phyloP scores from a whole-genome alignment of 345 rosid species.

The Syzygium aqueum region DNA sequence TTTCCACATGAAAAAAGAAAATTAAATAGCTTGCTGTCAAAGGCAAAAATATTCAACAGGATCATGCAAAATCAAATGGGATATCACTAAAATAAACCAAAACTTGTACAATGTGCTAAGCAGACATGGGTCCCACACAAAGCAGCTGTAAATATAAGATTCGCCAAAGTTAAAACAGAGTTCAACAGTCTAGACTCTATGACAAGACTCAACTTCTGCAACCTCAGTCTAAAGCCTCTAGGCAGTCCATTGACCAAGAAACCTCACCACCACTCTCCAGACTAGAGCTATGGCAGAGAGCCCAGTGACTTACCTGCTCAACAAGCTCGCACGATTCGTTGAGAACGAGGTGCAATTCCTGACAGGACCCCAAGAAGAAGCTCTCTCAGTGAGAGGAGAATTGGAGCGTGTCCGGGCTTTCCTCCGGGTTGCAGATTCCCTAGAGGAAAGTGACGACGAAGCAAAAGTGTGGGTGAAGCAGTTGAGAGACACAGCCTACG shows the following conservation, averaged over 20 bases:
- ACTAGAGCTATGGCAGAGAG: not conserved
- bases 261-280: not conserved
- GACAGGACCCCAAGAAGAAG: not conserved
- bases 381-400: conserved; percentile 5
- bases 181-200: not conserved
- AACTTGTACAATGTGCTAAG: not conserved
- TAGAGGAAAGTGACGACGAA: conserved; percentile 5
- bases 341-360: not conserved
- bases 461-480: conserved; percentile 24
- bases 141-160: not conserved
- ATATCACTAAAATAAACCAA: not conserved
- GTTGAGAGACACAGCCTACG: conserved; percentile 18
- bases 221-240: not conserved
- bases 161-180: not conserved
- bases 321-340: not conserved
- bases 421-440: conserved; percentile 15
- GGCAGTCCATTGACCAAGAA: not conserved
- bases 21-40: not conserved
- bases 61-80: not conserved
- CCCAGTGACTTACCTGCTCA: not conserved
- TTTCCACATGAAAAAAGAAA: not conserved
- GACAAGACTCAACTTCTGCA: not conserved
- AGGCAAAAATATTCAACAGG: not conserved
- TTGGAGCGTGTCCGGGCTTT: conserved; percentile 12
- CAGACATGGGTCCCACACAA: not conserved